phyloP scores from a whole-genome alignment of 305 asterid species.

The Solanum hybrid region DNA sequence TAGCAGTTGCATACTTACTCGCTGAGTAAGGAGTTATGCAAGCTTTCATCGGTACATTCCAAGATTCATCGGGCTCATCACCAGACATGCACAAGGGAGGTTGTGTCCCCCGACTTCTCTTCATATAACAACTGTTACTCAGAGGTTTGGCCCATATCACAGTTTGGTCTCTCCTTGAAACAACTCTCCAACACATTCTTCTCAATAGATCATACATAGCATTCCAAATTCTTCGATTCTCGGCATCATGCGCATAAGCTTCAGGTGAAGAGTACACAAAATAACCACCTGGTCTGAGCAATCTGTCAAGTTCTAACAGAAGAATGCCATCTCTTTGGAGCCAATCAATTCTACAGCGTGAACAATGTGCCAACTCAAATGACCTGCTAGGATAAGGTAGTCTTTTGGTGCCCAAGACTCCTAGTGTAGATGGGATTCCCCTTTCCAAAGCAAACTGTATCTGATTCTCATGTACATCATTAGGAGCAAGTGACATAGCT shows the following conservation, averaged over 20 bases:
- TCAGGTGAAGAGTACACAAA: constrained; percentile 92
- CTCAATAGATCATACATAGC: constrained; percentile 64
- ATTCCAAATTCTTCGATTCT: constrained; percentile 69
- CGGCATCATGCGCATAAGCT: constrained; percentile 78
- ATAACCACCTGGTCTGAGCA: constrained; percentile 92
- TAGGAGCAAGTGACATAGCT: constrained; percentile 93
- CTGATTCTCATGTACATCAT: constrained; percentile 93
- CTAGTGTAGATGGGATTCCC: constrained; percentile 81
- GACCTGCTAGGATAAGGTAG: constrained; percentile 94
- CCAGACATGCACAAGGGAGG: constrained; percentile 63
- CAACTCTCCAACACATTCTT: constrained; percentile 95
- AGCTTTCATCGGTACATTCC: constrained; percentile 83
- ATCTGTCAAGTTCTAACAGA: constrained; percentile 75
- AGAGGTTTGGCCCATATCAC: constrained; percentile 89
- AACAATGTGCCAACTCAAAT: constrained; percentile 86
- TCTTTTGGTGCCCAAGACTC: constrained; percentile 86
- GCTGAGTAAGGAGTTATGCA: constrained; percentile 80
- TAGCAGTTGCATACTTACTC: constrained; percentile 34
- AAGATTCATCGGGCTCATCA: constrained; percentile 75
- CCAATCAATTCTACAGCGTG: constrained; percentile 96
- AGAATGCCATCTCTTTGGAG: constrained; percentile 91
- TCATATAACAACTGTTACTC: constrained; percentile 63
- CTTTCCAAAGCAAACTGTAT: constrained; percentile 93
- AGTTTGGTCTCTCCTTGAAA: constrained; percentile 66
- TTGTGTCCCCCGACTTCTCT: constrained; percentile 48